phyloP scores from a whole-genome alignment of 495 filamentous ascomycete species.

The Cercophora newfieldiana region DNA sequence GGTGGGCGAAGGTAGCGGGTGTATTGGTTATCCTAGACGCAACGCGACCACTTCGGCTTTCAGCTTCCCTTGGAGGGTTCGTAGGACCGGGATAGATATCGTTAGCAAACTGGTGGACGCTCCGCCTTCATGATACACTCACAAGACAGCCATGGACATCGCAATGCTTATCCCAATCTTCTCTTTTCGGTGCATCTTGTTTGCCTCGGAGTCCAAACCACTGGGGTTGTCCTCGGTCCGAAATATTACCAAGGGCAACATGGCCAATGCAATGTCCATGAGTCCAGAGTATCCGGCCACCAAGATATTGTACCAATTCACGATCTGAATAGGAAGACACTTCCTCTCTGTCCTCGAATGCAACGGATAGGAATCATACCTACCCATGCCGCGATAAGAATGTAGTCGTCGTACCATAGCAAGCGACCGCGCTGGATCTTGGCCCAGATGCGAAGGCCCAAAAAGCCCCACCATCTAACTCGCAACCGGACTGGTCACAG shows the following conservation, averaged over 20 bases:
- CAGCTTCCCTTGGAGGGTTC: slow-evolving; percentile 1
- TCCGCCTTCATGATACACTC: slow-evolving; percentile 8
- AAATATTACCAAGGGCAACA: slow-evolving; percentile 36
- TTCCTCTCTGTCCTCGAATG: not conserved
- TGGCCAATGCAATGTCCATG: slow-evolving; percentile 34
- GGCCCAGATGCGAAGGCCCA: slow-evolving; percentile 25
- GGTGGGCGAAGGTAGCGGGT: not conserved
- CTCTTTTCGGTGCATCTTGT: slow-evolving; percentile 27
- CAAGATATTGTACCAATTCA: slow-evolving; percentile 22
- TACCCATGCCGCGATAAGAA: slow-evolving; percentile 32
- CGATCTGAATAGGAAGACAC: not conserved
- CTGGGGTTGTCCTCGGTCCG: slow-evolving; percentile 13
- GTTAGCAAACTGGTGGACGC: slow-evolving; percentile 24
- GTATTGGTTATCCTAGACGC: not conserved
- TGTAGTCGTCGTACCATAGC: slow-evolving; percentile 32
- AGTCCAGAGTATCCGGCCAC: slow-evolving; percentile 28
- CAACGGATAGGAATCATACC: slow-evolving; percentile 28
- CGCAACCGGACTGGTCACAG: no score
- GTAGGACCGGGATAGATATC: slow-evolving; percentile 17
- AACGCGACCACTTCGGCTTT: not conserved
- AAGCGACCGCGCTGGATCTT: slow-evolving; percentile 19
- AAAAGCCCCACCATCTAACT: no score
- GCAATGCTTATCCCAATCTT: slow-evolving; percentile 33
- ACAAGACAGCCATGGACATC: slow-evolving; percentile 35
- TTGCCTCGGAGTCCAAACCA: not conserved